These are phyloP conservation scores for Nitzschia sp. DNA, from an alignment of 108 stramenopile genomes.

Conservation along the genomic window DNA sequence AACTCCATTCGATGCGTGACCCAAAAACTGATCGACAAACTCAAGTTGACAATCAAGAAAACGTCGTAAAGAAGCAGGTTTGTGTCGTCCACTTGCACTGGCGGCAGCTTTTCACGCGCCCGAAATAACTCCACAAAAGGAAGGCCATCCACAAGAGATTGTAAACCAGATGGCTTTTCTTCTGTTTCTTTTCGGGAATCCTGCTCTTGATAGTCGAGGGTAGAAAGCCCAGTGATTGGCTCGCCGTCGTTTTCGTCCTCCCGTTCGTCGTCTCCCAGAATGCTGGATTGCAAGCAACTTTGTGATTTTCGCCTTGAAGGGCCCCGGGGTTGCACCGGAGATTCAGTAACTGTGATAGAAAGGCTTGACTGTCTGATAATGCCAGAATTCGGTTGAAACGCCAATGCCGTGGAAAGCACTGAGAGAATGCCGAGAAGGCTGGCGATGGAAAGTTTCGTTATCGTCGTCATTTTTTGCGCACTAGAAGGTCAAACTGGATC, in stretches of 20 bases:
- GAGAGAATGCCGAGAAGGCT: too few relatives aligned
- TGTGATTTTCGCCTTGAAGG: too few relatives aligned
- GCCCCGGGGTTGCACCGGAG: too few relatives aligned
- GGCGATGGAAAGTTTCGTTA: too few relatives aligned
- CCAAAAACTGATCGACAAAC: slow-evolving; percentile 64
- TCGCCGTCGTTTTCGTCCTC: neutral
- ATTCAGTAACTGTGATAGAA: too few relatives aligned
- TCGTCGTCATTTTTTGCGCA: too few relatives aligned
- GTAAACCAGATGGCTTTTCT: neutral
- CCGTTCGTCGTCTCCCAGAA: slow-evolving; percentile 6
- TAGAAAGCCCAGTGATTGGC: neutral
- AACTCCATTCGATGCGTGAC: slow-evolving; percentile 63
- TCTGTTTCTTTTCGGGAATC: neutral
- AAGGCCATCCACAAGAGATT: slow-evolving; percentile 21
- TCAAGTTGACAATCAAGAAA: slow-evolving; percentile 60
- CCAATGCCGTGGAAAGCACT: too few relatives aligned
- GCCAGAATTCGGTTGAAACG: too few relatives aligned
- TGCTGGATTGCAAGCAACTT: slow-evolving; percentile 8
- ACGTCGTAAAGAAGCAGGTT: slow-evolving; percentile 63
- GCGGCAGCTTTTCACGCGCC: slow-evolving; percentile 42
- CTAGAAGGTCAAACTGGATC: too few relatives aligned
- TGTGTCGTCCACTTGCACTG: slow-evolving; percentile 56
- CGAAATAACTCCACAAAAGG: slow-evolving; percentile 24
- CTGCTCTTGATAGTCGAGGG: neutral
- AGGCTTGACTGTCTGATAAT: too few relatives aligned